A percentile compares a stretch with the other conserved stretches of the same genome.
Evolutionary conservation across 2,329 filamentous ascomycete genomes (phyloP).

Genomic region (Pestalotiopsis sp.): DNA sequence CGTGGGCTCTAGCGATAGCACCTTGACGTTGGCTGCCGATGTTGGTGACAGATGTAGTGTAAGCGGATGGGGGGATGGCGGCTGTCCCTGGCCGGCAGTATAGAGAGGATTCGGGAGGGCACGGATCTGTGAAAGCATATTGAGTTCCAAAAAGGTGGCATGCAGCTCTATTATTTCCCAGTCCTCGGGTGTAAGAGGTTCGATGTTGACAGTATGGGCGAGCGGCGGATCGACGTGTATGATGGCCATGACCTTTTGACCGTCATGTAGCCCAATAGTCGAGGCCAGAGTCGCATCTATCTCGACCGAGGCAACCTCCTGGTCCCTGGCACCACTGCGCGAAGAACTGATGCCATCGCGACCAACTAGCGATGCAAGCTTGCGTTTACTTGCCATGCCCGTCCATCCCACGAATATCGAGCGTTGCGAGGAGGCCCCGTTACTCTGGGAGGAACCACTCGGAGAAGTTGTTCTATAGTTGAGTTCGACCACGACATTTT

Average conservation of each 20-base stretch:
- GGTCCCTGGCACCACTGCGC: constrained; percentile 66
- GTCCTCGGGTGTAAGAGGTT: constrained; percentile 90
- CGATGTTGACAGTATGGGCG: constrained; percentile 94
- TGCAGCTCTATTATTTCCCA: constrained; percentile 99
- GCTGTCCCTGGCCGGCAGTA: constrained; percentile 50
- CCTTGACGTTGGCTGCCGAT: constrained; percentile 88
- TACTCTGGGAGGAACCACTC: constrained; percentile 42
- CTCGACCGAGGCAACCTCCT: constrained; percentile 79
- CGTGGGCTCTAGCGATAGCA: constrained; percentile 80
- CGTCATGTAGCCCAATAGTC: constrained; percentile 76
- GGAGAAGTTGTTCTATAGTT: constrained; percentile 65
- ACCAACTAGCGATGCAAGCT: constrained; percentile 71
- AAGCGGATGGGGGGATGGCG: constrained; percentile 71
- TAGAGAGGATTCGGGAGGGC: constrained; percentile 86
- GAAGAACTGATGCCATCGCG: constrained; percentile 71
- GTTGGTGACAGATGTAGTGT: constrained; percentile 94
- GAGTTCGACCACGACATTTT: constrained; percentile 96
- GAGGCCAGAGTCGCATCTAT: constrained; percentile 84
- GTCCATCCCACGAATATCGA: constrained; percentile 95
- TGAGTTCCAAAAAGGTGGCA: constrained; percentile 92
- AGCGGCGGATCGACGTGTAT: constrained; percentile 90
- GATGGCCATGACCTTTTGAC: constrained; percentile 71
- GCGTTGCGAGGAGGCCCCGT: constrained; percentile 53
- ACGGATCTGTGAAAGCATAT: constrained; percentile 89
- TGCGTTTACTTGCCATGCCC: constrained; percentile 93